Base-by-base conservation (phyloP, 208 protist species). In the Herpetomonas samuelpessoai region DNA sequence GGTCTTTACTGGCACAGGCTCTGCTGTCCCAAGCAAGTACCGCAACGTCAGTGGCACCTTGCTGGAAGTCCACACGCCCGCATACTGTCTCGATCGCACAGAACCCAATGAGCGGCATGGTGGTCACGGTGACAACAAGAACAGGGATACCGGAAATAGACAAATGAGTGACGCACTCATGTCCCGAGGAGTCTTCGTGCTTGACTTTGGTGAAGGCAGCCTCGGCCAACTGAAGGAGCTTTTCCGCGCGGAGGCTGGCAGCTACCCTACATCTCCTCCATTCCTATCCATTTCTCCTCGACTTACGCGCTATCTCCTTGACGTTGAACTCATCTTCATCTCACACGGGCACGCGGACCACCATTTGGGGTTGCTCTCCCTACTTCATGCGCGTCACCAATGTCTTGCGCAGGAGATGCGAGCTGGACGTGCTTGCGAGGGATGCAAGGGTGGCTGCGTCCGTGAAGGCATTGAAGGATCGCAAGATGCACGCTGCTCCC, bases 311-410 rank as follows among this genome's bases (percentile, higher is more conserved):
- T n/a, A 88, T 57, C 48, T 90, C 22, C 47, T 66, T 12, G 79
- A 92, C 41, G 54, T 92, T 10, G 51, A 65, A 0, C 57, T 93
- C 29, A 61, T 96, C 0, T 96, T 91, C 49, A 92, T 96, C n/a
- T 96, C 90, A 0, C 90, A 96, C 71, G 79, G 70, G 16, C 90
- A 96, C 71, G 90, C 87, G 25, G 90, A 96, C 41, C 90, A 96
- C 57, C 86, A 96, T 65, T 71, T 96, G 19, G 90, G 90, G 3
- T 58, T 96, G 4, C 45, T 91, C 29, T 76, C 76, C 35, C 59
- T 96, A 7, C 65, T 96, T 7, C 65, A 66, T 0, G 71, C 90
- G 35, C 77, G 85, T 1, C 78, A 86, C 41, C 52, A 68, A 24
- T 82, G 68, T 67, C 52, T 21, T 12, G 9, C 35, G 1, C 21